These are phyloP conservation scores for Acanthamoeba royreba DNA, from an alignment of 208 protist genomes.

Conservation along the genomic window DNA sequence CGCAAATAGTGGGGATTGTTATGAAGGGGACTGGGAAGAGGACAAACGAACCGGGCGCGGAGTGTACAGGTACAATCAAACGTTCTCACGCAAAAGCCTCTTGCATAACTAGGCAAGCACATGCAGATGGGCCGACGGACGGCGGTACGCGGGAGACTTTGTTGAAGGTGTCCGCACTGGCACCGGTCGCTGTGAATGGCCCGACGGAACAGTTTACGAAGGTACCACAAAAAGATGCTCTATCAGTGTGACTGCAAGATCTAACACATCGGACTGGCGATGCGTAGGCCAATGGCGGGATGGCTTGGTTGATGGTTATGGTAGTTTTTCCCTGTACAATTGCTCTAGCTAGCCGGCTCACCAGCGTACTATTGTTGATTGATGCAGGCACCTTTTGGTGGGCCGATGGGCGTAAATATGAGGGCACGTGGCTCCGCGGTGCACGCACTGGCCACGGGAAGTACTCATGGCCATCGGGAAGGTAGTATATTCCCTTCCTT, in stretches of 20 bases:
- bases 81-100: neutral
- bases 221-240: no score
- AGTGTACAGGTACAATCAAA: neutral
- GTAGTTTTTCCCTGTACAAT: no score
- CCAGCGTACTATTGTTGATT: no score
- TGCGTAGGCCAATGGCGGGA: neutral
- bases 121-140: neutral
- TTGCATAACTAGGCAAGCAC: neutral
- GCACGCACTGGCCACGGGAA: neutral
- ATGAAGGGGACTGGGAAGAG: neutral
- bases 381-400: neutral
- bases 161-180: neutral
- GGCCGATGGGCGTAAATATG: neutral
- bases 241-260: no score
- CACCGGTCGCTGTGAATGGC: neutral
- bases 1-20: neutral
- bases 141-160: neutral
- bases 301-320: neutral
- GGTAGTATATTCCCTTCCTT: no score
- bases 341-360: no score
- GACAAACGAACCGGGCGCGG: neutral
- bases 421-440: neutral
- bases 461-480: conserved; percentile 20
- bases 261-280: no score
- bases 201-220: neutral